Evolutionary conservation across 208 protist genomes (phyloP).

Genomic region (Leishmania mexicana): DNA sequence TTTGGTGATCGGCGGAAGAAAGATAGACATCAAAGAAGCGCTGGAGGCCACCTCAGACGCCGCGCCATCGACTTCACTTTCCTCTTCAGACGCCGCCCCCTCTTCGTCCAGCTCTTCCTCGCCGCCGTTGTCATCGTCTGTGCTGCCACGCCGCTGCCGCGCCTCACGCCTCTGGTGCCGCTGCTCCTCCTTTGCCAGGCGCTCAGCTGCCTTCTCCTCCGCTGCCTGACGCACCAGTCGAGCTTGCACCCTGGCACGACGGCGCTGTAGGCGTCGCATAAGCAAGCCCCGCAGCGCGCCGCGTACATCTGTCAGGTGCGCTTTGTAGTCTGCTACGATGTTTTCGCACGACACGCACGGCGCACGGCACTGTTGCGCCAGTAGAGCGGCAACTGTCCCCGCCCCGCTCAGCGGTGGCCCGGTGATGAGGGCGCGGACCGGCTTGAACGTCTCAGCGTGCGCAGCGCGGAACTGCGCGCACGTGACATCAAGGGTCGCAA

Average conservation of each 20-base stretch:
- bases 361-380: conserved; percentile 68
- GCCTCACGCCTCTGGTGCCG: conserved; percentile 35
- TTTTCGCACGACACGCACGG: conserved; percentile 51
- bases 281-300: conserved; percentile 55
- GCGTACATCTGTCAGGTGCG: conserved; percentile 48
- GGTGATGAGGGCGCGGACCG: conserved; percentile 72
- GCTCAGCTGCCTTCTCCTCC: conserved; percentile 23
- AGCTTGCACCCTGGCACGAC: conserved; percentile 48
- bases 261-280: conserved; percentile 54
- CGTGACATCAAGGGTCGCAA: conserved; percentile 63
- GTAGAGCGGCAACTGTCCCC: conserved; percentile 38
- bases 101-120: conserved; percentile 12
- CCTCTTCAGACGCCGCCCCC: not conserved
- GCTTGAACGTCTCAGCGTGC: conserved; percentile 39
- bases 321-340: conserved; percentile 56
- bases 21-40: conserved; percentile 16
- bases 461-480: conserved; percentile 73
- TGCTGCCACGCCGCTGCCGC: conserved; percentile 18
- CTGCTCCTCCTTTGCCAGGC: conserved; percentile 31
- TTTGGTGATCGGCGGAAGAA: not conserved
- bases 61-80: not conserved
- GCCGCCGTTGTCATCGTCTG: conserved; percentile 19
- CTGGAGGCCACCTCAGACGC: not conserved
- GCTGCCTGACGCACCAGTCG: conserved; percentile 36
- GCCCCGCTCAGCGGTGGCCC: conserved; percentile 87